Conservation (phyloP, 2,329 filamentous ascomycete species). For the Fusarium coffeatum region DNA sequence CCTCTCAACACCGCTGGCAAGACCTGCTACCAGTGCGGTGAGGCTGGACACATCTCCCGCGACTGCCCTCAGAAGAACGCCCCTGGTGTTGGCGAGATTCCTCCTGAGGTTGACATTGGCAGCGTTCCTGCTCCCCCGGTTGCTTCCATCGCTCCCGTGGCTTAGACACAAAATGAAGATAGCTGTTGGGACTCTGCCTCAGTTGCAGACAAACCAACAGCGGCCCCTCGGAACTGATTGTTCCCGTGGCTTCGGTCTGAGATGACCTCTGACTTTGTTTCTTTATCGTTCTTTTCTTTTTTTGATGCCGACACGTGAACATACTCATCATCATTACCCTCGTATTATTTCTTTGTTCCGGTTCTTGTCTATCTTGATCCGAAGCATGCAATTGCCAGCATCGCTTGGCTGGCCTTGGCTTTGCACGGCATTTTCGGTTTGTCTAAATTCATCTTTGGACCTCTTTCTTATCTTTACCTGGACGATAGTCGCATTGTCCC, state of each 20-base stretch:
- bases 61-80: slow-evolving; percentile 84
- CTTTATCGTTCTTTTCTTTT: slow-evolving; percentile 40
- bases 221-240: slow-evolving; percentile 16
- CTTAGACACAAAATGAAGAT: slow-evolving; percentile 45
- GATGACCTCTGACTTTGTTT: slow-evolving; percentile 37
- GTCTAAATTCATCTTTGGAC: slow-evolving; percentile 45
- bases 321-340: slow-evolving; percentile 41
- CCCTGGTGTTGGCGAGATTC: slow-evolving; percentile 59
- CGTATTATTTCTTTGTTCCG: slow-evolving; percentile 48
- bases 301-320: slow-evolving; percentile 49
- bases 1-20: slow-evolving; percentile 96
- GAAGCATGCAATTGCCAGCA: slow-evolving; percentile 48
- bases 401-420: slow-evolving; percentile 44
- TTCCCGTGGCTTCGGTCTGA: slow-evolving; percentile 15
- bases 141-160: slow-evolving; percentile 58
- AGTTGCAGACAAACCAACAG: slow-evolving; percentile 20
- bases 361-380: slow-evolving; percentile 49
- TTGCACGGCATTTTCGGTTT: slow-evolving; percentile 48
- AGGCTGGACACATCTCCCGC: slow-evolving; percentile 94
- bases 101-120: slow-evolving; percentile 57
- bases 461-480: slow-evolving; percentile 40
- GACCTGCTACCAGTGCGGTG: slow-evolving; percentile 98
- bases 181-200: slow-evolving; percentile 22
- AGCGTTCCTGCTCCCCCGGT: slow-evolving; percentile 59
- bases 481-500: slow-evolving; percentile 15